Percentiles rank a stretch among this genome's conserved stretches.
Evolutionary conservation across 352 stramenopile genomes (phyloP).

Genomic region (Globisporangium cylindrosporum): DNA sequence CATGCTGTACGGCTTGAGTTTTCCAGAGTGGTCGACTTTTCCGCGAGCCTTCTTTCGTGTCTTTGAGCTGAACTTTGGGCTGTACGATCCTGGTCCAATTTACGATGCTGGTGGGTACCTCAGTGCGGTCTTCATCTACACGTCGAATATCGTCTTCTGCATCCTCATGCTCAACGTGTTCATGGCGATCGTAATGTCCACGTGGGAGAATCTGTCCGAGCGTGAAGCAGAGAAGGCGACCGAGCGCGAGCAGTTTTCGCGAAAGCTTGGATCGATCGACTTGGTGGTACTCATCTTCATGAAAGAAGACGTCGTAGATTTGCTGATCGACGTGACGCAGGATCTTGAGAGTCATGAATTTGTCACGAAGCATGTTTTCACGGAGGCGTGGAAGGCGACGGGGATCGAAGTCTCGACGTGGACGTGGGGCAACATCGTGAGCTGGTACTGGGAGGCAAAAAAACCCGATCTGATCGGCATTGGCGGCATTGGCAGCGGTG

Average conservation of each 20-base stretch:
- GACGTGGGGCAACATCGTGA: slow-evolving; percentile 37
- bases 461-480: neutral
- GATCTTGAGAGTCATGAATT: slow-evolving; percentile 39
- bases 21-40: slow-evolving; percentile 63
- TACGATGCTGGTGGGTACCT: slow-evolving; percentile 62
- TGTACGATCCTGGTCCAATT: slow-evolving; percentile 67
- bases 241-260: slow-evolving; percentile 47
- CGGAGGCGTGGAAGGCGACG: slow-evolving; percentile 36
- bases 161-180: slow-evolving; percentile 81
- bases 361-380: slow-evolving; percentile 36
- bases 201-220: slow-evolving; percentile 58
- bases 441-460: slow-evolving; percentile 63
- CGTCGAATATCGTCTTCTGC: slow-evolving; percentile 61
- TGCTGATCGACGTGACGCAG: slow-evolving; percentile 48
- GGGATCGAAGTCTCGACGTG: slow-evolving; percentile 36
- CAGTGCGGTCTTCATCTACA: slow-evolving; percentile 71
- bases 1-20: slow-evolving; percentile 66
- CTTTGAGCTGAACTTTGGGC: slow-evolving; percentile 70
- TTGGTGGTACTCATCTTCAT: slow-evolving; percentile 48
- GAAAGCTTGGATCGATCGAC: slow-evolving; percentile 35
- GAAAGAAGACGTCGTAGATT: slow-evolving; percentile 60
- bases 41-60: slow-evolving; percentile 57
- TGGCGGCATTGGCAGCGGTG: slow-evolving; percentile 6
- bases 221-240: slow-evolving; percentile 43
- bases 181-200: slow-evolving; percentile 78